Conservation (phyloP, 208 protist species). For the Novymonas esmeraldas region DNA sequence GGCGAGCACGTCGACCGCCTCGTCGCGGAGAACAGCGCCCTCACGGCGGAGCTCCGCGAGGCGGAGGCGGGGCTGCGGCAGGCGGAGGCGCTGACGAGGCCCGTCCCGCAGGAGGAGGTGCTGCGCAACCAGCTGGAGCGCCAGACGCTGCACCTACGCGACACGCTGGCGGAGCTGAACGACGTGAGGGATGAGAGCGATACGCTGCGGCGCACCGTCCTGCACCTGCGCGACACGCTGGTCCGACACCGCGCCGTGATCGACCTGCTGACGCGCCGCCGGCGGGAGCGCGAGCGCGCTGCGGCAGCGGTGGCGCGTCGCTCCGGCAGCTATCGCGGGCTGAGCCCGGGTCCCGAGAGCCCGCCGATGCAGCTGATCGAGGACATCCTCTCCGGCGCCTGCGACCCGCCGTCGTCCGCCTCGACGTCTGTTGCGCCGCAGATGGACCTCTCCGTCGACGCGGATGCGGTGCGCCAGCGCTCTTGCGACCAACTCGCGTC, state of each 20-base stretch:
- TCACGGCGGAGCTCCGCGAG: conserved; percentile 27
- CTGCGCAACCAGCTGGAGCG: conserved; percentile 43
- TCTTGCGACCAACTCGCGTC: conserved; percentile 6
- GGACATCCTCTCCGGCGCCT: conserved; percentile 37
- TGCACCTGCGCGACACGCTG: conserved; percentile 42
- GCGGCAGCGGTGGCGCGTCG: neutral
- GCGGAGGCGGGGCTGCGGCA: conserved; percentile 12
- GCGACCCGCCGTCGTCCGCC: conserved; percentile 14
- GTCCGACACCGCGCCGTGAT: conserved; percentile 56
- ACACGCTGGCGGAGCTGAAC: conserved; percentile 41
- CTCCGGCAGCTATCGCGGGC: neutral
- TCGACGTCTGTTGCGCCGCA: neutral
- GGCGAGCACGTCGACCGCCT: conserved; percentile 38
- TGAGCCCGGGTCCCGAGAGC: conserved; percentile 5
- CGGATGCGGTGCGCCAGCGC: neutral
- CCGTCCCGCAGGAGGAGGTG: conserved; percentile 32
- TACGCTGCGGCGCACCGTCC: conserved; percentile 36
- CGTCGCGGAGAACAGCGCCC: conserved; percentile 38
- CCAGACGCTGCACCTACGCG: conserved; percentile 38
- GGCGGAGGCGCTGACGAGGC: conserved; percentile 6
- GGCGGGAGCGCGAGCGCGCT: neutral
- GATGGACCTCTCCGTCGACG: conserved; percentile 1
- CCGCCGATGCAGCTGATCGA: conserved; percentile 37
- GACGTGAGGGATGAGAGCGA: conserved; percentile 32
- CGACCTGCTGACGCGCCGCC: conserved; percentile 43